A percentile compares a stretch with the other conserved stretches of the same genome.
phyloP scores from a whole-genome alignment of 2,329 filamentous ascomycete species.

The Fragosphaeria purpurea region DNA sequence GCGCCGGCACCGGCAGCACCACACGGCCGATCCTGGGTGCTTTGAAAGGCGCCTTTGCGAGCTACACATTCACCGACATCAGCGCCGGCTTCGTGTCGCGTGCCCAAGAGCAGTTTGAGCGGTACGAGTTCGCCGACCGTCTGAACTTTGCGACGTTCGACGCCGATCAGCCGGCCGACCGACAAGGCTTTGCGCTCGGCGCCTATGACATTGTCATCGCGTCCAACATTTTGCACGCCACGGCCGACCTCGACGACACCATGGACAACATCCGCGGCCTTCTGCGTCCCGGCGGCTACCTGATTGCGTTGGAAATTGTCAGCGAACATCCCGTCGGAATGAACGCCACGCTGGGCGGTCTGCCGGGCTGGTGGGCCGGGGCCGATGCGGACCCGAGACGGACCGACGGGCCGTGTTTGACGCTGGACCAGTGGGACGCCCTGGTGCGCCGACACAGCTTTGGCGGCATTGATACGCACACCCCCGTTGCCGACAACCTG shows the following conservation, averaged over 20 bases:
- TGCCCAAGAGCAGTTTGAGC: constrained; percentile 19
- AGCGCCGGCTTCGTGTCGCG: constrained; percentile 20
- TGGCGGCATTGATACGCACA: constrained; percentile 14
- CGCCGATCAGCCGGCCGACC: constrained; percentile 20
- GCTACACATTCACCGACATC: constrained; percentile 15
- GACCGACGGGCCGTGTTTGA: constrained; percentile 6
- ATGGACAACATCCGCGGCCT: constrained; percentile 24
- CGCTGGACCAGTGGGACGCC: constrained; percentile 14
- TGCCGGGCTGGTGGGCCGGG: constrained; percentile 15
- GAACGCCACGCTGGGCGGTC: constrained; percentile 8
- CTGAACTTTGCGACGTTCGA: constrained; percentile 24
- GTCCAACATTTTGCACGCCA: constrained; percentile 28
- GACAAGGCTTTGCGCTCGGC: constrained; percentile 23
- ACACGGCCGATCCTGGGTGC: constrained; percentile 14
- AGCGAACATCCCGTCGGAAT: constrained; percentile 6
- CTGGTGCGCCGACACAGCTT: constrained; percentile 16
- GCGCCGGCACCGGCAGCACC: constrained; percentile 18
- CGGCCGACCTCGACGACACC: constrained; percentile 18
- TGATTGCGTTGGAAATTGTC: constrained; percentile 18
- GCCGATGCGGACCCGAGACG: constrained; percentile 7
- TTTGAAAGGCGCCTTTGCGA: constrained; percentile 13
- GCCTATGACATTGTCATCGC: constrained; percentile 29
- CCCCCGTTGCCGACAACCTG: constrained; percentile 9
- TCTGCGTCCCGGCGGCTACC: constrained; percentile 28
- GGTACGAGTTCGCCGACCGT: constrained; percentile 10